Base-by-base conservation (phyloP, 805 yeast genomes). In the Cyberlindnera meyerae region DNA sequence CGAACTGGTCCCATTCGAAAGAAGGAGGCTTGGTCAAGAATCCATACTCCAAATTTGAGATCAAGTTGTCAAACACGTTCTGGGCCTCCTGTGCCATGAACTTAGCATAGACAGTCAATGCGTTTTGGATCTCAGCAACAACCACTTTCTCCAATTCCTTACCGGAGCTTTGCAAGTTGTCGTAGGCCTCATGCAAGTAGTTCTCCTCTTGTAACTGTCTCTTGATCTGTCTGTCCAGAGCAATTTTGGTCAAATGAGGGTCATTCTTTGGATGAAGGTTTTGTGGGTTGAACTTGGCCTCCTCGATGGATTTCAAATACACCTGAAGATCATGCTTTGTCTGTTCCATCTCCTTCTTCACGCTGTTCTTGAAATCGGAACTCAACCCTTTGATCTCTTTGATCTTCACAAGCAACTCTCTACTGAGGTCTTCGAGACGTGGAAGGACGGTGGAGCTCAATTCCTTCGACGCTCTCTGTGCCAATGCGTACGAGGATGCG, bases 1-100 rank as follows among this genome's bases (percentile, higher is more conserved):
- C 73, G 47, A 86, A 93, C 24, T 84, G 73, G 42, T 83, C 85
- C 96, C 97, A 90, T 65, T 93, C 97, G 55, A 77, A 77, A 25
- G 75, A 69, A 11, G 95, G 79, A 42, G 83, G 88, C 54, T 83
- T 82, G 24, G 82, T 72, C 44, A 88, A 72, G 47, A 88, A 77
- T 3, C 88, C 88, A 27, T 62, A 53, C 49, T 78, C 82, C 39
- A 86, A 63, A 55, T 75, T 77, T 3, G 88, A 77, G 28, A 81
- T 68, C 43, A 86, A 63, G 32, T 69, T 71, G 44, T 79, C 79
- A 47, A 83, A 75, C 13, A 86, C 78, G 30, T 81, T 66, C 49
- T 80, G 81, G 27, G 88, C 80, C 58, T 83, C 87, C 50, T 77
- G 78, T 22, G 83, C 85, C 40, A 84, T 63, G 26, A 82, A 62